Conservation (phyloP, 345 rosid genomes). For the Citrus sp. region DNA sequence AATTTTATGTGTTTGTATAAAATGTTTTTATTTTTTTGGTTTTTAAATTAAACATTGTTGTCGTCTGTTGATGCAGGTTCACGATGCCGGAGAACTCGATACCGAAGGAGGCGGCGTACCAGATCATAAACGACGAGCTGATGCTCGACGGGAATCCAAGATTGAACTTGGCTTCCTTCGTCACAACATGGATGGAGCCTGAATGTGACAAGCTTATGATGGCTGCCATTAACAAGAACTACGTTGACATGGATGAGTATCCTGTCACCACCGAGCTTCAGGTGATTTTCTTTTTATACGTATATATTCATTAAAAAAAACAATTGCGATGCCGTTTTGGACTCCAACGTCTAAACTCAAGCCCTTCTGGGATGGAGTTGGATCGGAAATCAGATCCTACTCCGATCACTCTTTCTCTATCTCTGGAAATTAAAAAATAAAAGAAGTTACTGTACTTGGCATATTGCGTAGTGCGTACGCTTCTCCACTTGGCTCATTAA, state of each 20-base stretch:
- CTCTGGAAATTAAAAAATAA: not conserved
- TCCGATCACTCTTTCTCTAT: not conserved
- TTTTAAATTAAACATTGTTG: not conserved
- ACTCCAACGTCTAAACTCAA: no score
- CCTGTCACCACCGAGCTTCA: constrained; percentile 95
- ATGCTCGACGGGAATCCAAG: constrained; percentile 93
- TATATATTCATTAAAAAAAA: no score
- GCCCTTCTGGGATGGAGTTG: no score
- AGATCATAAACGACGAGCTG: constrained; percentile 81
- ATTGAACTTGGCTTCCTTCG: constrained; percentile 86
- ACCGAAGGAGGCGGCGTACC: constrained; percentile 92
- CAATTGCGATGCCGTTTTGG: no score
- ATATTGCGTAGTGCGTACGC: no score
- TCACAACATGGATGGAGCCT: constrained; percentile 97
- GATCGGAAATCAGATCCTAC: no score
- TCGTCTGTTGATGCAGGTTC: constrained; percentile 39
- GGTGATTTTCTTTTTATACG: constrained; percentile 19
- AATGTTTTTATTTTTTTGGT: not conserved
- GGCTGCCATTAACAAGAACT: constrained; percentile 88
- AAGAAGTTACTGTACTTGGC: not conserved
- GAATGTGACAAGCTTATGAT: constrained; percentile 92
- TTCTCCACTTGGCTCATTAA: not conserved
- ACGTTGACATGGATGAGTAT: constrained; percentile 95
- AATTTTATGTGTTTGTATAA: no score
- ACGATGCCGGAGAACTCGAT: constrained; percentile 78